Conservation (phyloP, 805 yeast species). For the Suhomyces faveliae region DNA sequence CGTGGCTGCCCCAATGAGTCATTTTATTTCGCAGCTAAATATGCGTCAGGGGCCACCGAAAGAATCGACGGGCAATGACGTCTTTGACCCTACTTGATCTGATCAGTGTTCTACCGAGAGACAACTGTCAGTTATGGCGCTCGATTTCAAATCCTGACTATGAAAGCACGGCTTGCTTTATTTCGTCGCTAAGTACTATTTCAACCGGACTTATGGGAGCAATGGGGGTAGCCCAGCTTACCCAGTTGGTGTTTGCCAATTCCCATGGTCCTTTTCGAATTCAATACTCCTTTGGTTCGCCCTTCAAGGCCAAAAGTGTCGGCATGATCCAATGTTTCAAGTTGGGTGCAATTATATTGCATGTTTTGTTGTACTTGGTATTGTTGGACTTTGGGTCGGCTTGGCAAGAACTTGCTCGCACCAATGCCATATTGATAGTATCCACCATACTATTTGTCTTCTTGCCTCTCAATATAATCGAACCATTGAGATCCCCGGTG, state of each 20-base stretch:
- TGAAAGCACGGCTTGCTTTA: slow-evolving; percentile 17
- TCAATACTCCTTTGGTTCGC: slow-evolving; percentile 23
- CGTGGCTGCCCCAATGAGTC: neutral
- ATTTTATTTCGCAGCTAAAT: neutral
- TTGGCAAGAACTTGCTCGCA: neutral
- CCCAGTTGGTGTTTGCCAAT: slow-evolving; percentile 11
- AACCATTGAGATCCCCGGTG: slow-evolving; percentile 37
- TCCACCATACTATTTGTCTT: slow-evolving; percentile 19
- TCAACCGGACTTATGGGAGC: neutral
- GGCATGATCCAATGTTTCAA: slow-evolving; percentile 8
- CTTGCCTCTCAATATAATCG: slow-evolving; percentile 45
- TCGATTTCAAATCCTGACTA: slow-evolving; percentile 15
- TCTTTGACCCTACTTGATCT: neutral
- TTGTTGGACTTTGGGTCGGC: neutral
- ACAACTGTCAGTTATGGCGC: slow-evolving; percentile 6
- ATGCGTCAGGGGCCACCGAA: neutral
- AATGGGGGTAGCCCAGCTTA: slow-evolving; percentile 5
- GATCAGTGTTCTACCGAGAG: neutral
- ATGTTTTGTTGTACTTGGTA: slow-evolving; percentile 2
- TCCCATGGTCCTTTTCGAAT: slow-evolving; percentile 20
- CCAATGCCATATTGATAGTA: slow-evolving; percentile 1
- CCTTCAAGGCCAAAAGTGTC: slow-evolving; percentile 8
- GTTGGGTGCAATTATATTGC: slow-evolving; percentile 7
- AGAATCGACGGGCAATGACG: neutral
- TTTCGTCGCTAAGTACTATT: slow-evolving; percentile 3